Conservation (phyloP, 1,284 basidiomycete species). For the Marasmius oreades region DNA sequence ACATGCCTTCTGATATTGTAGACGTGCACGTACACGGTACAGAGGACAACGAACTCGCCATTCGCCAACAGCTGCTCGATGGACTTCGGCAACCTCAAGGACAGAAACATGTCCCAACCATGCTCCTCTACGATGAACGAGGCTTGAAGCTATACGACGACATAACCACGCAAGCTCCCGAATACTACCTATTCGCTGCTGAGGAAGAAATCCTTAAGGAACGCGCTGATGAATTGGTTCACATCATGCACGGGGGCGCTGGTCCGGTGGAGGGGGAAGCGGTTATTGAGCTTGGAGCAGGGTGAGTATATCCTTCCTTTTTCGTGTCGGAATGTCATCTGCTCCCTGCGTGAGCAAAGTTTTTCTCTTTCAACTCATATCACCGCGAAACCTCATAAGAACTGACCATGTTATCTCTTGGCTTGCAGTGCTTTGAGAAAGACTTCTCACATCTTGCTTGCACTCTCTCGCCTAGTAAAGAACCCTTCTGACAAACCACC, state of each 20-base stretch:
- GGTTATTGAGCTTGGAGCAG: constrained; percentile 84
- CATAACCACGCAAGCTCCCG: constrained; percentile 77
- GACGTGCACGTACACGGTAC: constrained; percentile 42
- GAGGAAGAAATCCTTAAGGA: constrained; percentile 70
- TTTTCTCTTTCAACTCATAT: background rate
- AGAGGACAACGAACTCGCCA: constrained; percentile 31
- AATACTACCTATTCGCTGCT: constrained; percentile 87
- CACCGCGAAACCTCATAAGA: background rate
- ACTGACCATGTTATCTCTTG: constrained; percentile 10
- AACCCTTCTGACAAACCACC: constrained; percentile 36
- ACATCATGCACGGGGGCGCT: constrained; percentile 55
- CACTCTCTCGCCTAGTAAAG: constrained; percentile 57
- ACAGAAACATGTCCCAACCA: constrained; percentile 73
- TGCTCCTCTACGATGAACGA: constrained; percentile 84
- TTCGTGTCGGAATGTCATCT: background rate
- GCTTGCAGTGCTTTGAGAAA: constrained; percentile 75
- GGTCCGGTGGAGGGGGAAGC: constrained; percentile 44
- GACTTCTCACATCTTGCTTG: constrained; percentile 83
- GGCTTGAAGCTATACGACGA: constrained; percentile 83
- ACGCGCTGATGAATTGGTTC: constrained; percentile 65
- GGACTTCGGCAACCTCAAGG: constrained; percentile 54
- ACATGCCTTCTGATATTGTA: constrained; percentile 48
- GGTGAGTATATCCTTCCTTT: constrained; percentile 51
- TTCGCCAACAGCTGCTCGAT: constrained; percentile 45
- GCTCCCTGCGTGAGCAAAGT: background rate